phyloP scores from a whole-genome alignment of 352 stramenopile genomes.

The Phytophthora citricola region DNA sequence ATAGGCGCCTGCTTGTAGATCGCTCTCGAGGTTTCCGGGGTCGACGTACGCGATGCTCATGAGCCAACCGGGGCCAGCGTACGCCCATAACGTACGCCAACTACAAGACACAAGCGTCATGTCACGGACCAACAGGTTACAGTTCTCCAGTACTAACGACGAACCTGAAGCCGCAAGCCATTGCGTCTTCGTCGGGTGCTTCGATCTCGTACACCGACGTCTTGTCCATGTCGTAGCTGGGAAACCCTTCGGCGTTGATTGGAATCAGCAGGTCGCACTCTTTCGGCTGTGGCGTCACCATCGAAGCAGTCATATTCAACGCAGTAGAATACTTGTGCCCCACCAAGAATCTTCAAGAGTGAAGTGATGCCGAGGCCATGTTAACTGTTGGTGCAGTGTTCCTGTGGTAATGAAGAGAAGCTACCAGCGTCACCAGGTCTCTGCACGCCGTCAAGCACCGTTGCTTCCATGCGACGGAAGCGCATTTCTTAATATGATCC shows the following conservation, averaged over 20 bases:
- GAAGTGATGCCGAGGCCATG: background rate
- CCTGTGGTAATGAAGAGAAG: background rate
- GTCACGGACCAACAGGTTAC: background rate
- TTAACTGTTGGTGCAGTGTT: too few relatives aligned
- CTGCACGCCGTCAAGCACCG: background rate
- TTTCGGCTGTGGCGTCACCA: background rate
- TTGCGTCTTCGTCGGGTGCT: background rate
- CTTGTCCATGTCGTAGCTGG: background rate
- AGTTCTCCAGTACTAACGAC: background rate
- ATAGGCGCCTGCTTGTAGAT: background rate
- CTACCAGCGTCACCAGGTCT: background rate
- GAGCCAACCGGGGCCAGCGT: constrained; percentile 1
- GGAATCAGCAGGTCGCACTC: background rate
- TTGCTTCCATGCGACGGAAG: constrained; percentile 1
- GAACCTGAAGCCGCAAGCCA: background rate
- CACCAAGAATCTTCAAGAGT: background rate
- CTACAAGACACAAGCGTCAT: background rate
- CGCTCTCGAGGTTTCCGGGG: constrained; percentile 1
- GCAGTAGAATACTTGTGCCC: background rate
- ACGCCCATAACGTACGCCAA: background rate
- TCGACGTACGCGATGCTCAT: constrained; percentile 1
- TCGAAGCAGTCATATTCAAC: background rate
- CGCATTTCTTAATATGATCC: background rate
- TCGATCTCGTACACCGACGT: background rate
- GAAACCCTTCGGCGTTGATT: background rate